phyloP scores from a whole-genome alignment of 208 protist genomes.

The Trichomonas tenax region DNA sequence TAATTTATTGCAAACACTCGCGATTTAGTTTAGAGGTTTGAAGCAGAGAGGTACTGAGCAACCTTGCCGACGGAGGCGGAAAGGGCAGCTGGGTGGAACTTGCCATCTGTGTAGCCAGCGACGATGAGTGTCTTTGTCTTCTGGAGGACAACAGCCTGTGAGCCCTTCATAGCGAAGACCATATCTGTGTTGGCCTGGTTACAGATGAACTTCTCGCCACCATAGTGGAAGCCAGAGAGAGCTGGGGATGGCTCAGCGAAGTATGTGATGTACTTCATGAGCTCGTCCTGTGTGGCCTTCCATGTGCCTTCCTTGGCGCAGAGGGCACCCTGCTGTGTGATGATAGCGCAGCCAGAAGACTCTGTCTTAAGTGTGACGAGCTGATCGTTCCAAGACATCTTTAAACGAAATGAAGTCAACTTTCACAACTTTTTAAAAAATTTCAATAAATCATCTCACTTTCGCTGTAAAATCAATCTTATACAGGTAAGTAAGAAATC shows the following conservation, averaged over 20 bases:
- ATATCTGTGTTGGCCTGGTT: not conserved
- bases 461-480: no score
- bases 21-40: not conserved
- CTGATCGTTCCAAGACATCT: not conserved
- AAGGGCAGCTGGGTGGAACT: not conserved
- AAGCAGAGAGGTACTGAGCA: not conserved
- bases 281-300: not conserved
- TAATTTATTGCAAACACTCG: no score
- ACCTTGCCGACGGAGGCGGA: not conserved
- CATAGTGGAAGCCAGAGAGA: not conserved
- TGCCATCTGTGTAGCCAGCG: not conserved
- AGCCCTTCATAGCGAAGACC: not conserved
- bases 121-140: constrained; percentile 12
- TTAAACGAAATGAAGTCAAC: not conserved
- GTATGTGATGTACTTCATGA: not conserved
- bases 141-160: not conserved
- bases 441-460: no score
- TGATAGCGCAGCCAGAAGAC: not conserved
- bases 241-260: not conserved
- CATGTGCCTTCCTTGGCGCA: not conserved
- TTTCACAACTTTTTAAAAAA: no score
- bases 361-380: not conserved
- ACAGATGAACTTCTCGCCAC: not conserved
- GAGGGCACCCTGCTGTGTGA: not conserved
- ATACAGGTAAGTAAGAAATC: no score